Evolutionary conservation across 1,139 yeast species (phyloP), one percentile per base, ranked within the genome.

Genomic region (Sugiyamaella novakii): DNA sequence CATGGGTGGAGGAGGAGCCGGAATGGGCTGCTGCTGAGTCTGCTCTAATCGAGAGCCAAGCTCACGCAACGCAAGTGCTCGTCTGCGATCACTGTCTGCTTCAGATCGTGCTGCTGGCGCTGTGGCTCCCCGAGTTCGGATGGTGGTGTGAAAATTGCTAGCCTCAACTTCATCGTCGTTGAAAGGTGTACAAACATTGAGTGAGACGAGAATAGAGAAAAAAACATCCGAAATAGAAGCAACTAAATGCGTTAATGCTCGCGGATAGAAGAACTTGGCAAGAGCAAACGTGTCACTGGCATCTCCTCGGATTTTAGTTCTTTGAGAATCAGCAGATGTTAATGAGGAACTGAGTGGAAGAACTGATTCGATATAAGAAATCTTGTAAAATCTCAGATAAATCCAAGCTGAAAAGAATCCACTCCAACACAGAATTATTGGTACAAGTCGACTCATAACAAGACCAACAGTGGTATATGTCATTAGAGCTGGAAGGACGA

Each of bases 231-330:
- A 81, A 0, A 83, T 62, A 1, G 80, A 79, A 3, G 74, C 69
- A 44, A 88, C 67, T 35, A 77, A 62, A n/a, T 53, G 53, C 1
- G 83, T 81, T 51, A 81, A 76, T 1, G 74, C 61, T 34, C 72
- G 77, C 1, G 96, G 96, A 77, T 87, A 87, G 51, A 70, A 70
- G 66, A 91, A 87, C 59, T 87, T 86, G 35, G 84, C 82, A 56
- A 89, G 73, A 49, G 87, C 82, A 73, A 91, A 91, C 0, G 95
- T 85, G 60, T 89, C 96, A 0, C 95, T 84, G 0, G 96, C 95
- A 66, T 89, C 96, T 37, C 97, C 97, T 31, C 77, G 69, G 24
- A 81, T 66, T 19, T 73, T 66, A 12, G 73, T 64, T 8, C 59
- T 46, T 55, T 60, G 58, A 54, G 63, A 46, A 27, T 50, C 52